Conservation (phyloP, 176 grass and related monocot species). For the Phyllostachys edulis region DNA sequence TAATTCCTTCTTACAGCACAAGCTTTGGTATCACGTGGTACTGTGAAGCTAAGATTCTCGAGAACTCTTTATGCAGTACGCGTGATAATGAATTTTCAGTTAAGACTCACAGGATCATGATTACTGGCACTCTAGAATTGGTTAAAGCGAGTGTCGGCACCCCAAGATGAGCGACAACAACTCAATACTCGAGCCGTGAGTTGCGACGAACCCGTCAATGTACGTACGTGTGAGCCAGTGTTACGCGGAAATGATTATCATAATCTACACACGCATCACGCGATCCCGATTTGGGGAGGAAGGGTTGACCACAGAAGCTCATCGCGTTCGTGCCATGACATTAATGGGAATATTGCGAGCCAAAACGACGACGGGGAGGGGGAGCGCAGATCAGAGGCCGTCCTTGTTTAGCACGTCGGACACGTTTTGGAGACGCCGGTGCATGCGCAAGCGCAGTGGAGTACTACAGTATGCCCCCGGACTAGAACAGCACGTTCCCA, state of each 20-base stretch:
- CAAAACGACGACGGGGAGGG: not conserved
- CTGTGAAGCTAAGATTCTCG: not conserved
- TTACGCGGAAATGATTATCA: too few species aligned
- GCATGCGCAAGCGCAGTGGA: not conserved
- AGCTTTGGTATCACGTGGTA: not conserved
- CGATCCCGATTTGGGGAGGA: not conserved
- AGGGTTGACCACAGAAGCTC: not conserved
- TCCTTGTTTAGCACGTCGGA: not conserved
- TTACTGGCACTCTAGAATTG: not conserved
- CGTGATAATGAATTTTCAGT: too few species aligned
- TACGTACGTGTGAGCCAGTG: not conserved
- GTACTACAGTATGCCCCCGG: not conserved
- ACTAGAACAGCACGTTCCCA: not conserved
- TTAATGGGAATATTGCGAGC: not conserved
- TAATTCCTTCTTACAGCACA: not conserved
- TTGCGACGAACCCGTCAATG: not conserved
- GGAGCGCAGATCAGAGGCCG: too few species aligned
- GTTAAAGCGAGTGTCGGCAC: not conserved
- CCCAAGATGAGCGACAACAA: not conserved
- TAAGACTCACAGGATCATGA: too few species aligned
- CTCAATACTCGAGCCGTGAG: not conserved
- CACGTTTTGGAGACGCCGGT: slow-evolving; percentile 2
- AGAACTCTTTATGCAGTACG: not conserved
- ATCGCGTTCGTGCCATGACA: not conserved
- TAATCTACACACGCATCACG: not conserved